Conservation (phyloP, 257 asterid species). For the Salvia rosmarinus region DNA sequence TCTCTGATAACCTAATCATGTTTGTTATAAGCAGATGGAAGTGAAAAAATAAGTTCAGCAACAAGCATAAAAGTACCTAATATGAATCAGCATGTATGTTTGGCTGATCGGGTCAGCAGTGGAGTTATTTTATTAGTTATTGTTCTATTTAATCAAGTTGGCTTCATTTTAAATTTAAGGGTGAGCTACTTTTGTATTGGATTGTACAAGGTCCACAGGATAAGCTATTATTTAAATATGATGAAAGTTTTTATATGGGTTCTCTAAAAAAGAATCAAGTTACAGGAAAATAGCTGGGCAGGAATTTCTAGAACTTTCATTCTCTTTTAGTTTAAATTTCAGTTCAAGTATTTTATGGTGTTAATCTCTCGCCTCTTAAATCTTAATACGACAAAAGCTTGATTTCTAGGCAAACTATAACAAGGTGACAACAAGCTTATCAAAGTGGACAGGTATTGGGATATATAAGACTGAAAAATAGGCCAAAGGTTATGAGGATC, state of each 20-base stretch:
- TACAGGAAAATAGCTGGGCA: neutral
- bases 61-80: slow-evolving; percentile 14
- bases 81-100: neutral
- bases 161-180: neutral
- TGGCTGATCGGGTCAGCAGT: neutral
- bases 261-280: neutral
- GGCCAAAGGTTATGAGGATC: slow-evolving; percentile 17
- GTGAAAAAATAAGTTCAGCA: neutral
- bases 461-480: neutral
- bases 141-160: neutral
- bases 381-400: neutral
- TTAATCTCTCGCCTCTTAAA: neutral
- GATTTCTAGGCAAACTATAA: slow-evolving; percentile 11
- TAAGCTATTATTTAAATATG: neutral
- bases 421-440: slow-evolving; percentile 7
- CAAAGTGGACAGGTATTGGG: neutral
- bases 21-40: neutral
- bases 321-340: neutral
- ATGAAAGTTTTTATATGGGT: neutral
- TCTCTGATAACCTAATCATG: slow-evolving; percentile 6
- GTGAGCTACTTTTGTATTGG: neutral
- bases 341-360: neutral
- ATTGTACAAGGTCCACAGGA: neutral
- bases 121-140: neutral
- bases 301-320: neutral